Conservation (phyloP, 768 basidiomycete genomes). For the Ramaria sp. region DNA sequence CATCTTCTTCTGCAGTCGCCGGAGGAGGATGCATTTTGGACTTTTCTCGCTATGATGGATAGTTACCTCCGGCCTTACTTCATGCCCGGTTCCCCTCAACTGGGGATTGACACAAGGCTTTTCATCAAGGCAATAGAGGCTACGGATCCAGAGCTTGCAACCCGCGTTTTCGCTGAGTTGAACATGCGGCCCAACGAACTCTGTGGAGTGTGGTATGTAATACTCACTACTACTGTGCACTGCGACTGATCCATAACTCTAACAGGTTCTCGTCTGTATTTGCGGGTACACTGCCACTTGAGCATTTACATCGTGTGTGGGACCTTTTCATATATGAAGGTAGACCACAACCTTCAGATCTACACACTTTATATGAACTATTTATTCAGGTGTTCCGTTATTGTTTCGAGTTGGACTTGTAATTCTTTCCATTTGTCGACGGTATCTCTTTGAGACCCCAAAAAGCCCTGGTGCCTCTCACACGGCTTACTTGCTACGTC, state of each 20-base stretch:
- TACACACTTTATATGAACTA: not conserved
- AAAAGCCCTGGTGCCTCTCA: constrained; percentile 24
- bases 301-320: constrained; percentile 67
- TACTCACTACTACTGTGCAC: not conserved
- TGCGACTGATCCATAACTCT: not conserved
- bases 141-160: constrained; percentile 47
- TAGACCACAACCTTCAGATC: constrained; percentile 19
- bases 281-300: constrained; percentile 50
- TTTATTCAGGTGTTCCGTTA: constrained; percentile 49
- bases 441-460: constrained; percentile 40
- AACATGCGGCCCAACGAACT: constrained; percentile 45
- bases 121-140: constrained; percentile 61
- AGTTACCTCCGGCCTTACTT: constrained; percentile 73
- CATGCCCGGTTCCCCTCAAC: constrained; percentile 42
- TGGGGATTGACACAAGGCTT: constrained; percentile 67
- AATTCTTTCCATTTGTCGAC: constrained; percentile 48
- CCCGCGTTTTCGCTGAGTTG: constrained; percentile 56
- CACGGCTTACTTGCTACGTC: constrained; percentile 37
- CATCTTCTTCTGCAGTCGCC: constrained; percentile 65
- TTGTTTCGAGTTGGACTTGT: constrained; percentile 66
- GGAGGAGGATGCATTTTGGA: constrained; percentile 89
- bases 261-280: constrained; percentile 66
- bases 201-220: constrained; percentile 52
- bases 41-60: constrained; percentile 81
- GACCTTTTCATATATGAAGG: constrained; percentile 78